Base-by-base conservation (phyloP, 352 stramenopile species). In the Phytophthora foliorum region DNA sequence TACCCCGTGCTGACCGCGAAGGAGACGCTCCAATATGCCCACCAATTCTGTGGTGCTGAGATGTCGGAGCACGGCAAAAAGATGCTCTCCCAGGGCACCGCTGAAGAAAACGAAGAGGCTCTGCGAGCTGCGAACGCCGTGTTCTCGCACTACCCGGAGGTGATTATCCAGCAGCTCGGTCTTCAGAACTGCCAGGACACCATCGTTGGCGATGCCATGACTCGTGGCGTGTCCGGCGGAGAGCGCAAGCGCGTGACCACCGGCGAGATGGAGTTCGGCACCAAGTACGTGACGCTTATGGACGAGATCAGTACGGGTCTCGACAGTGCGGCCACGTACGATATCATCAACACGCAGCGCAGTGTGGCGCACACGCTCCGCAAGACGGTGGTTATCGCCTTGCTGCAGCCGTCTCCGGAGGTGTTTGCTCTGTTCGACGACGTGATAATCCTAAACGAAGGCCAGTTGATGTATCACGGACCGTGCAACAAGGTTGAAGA, bases 241-340 rank as follows among this genome's bases (percentile, higher is more conserved):
- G 81, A 93, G 44, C 70, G 80, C 24, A 89, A 89, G 67, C 81
- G 84, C 16, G 81, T 92, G 52, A 92, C 83, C 4, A 81, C 72
- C 2, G 84, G 82, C 19, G 81, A 92, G 74, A 98, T 98, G 81
- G 72, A 95, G 50, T 84, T 93, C 51, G 75, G 78, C 27, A 69
- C 73, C 34, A 81, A 85, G 65, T 83, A 80, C 54, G 77, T 97
- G 22, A 64, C 84, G 17, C 86, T 94, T 51, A 85, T 87, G 67
- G 94, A 98, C 71, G 88, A 97, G 75, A 97, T 98, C 67, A 95
- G 82, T 58, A 98, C 92, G 24, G 95, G 95, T 4, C 81, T 98
- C 72, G 53, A 92, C 93, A 68, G 67, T 92, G 48, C 72, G 88
- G 22, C 92, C 70, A 78, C 64, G 16, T 74, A 59, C 52, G 66